A percentile compares a stretch with the other conserved stretches of the same genome.
Conservation (phyloP, 2,329 filamentous ascomycete genomes). For the Verticillium dahliae region DNA sequence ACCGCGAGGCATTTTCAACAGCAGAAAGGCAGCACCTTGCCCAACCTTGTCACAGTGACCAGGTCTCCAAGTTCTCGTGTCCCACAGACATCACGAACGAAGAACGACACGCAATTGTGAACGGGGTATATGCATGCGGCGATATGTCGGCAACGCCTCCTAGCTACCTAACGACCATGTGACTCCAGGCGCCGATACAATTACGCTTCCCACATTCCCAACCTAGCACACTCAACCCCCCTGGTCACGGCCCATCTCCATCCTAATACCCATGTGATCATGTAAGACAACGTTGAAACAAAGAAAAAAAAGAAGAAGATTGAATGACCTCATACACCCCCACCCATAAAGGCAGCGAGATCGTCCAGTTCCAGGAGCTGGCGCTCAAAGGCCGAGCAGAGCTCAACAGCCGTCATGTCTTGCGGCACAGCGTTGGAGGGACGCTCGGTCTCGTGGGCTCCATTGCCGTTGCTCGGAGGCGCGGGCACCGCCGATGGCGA, state of each 20-base stretch:
- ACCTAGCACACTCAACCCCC: neutral
- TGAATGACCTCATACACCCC: conserved; percentile 38
- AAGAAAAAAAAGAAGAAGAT: neutral
- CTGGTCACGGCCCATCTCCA: neutral
- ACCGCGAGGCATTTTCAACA: too few species aligned
- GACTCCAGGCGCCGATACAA: neutral
- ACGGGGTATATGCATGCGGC: neutral
- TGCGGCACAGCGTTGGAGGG: conserved; percentile 17
- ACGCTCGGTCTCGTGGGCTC: conserved; percentile 7
- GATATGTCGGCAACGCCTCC: neutral
- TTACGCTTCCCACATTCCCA: neutral
- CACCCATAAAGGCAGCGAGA: conserved; percentile 56
- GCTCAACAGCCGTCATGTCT: conserved; percentile 53
- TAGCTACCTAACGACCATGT: neutral
- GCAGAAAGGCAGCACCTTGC: too few species aligned
- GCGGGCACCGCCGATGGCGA: conserved; percentile 16
- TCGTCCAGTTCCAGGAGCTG: conserved; percentile 55
- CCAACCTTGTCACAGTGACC: too few species aligned
- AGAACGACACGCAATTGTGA: neutral
- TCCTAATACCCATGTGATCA: neutral
- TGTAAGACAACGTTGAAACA: neutral
- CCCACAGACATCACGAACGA: neutral
- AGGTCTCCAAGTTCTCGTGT: too few species aligned
- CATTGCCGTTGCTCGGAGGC: conserved; percentile 4
- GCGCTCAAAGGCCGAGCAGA: conserved; percentile 53